phyloP scores from a whole-genome alignment of 768 basidiomycete genomes.

The Panellus pusillus region DNA sequence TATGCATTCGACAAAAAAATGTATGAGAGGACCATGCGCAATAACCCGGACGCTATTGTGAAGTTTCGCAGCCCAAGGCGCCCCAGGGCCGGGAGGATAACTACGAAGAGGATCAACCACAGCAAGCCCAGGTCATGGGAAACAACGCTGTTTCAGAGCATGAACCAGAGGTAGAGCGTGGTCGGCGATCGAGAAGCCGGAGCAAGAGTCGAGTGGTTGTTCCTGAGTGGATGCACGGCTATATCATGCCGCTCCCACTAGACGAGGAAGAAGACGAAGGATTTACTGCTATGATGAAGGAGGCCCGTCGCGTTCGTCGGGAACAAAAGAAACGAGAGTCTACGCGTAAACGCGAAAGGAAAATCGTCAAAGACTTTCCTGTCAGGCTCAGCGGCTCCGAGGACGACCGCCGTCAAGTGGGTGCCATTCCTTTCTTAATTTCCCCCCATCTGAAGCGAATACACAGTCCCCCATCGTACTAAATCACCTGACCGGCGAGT shows the following conservation, averaged over 20 bases:
- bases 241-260: neutral
- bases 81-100: constrained; percentile 28
- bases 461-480: constrained; percentile 1
- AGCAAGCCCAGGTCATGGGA: constrained; percentile 25
- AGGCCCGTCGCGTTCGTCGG: constrained; percentile 1
- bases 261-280: constrained; percentile 12
- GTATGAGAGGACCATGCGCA: constrained; percentile 53
- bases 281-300: neutral
- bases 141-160: constrained; percentile 20
- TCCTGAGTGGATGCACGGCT: neutral
- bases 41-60: constrained; percentile 69
- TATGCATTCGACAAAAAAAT: constrained; percentile 54
- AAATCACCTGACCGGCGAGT: neutral
- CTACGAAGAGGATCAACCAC: constrained; percentile 29
- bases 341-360: neutral
- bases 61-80: constrained; percentile 41
- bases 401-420: neutral
- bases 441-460: neutral
- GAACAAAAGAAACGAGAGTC: neutral
- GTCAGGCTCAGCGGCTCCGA: neutral
- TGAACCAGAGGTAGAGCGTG: constrained; percentile 1
- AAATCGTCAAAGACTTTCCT: constrained; percentile 6
- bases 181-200: neutral
- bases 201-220: neutral
- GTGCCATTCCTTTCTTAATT: too few relatives aligned